These are phyloP conservation scores for Boletus vermiculosoides DNA, from an alignment of 768 basidiomycete genomes.

Conservation along the genomic window DNA sequence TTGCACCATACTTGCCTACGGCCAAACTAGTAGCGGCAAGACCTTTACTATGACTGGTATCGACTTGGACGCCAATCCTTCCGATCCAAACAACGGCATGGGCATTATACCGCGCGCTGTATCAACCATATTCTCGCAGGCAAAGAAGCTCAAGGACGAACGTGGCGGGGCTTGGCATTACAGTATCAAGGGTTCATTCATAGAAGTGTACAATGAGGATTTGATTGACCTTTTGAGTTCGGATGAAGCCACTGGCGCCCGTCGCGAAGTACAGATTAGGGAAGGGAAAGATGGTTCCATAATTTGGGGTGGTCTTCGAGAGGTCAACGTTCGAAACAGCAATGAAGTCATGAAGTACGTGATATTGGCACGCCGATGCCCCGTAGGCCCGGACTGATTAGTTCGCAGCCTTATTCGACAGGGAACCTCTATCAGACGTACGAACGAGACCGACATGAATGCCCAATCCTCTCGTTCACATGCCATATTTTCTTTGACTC, in stretches of 20 bases:
- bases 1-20: slow-evolving; percentile 60
- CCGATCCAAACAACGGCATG: slow-evolving; percentile 80
- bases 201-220: slow-evolving; percentile 99
- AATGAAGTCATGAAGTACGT: slow-evolving; percentile 91
- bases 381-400: slow-evolving; percentile 21
- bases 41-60: slow-evolving; percentile 94
- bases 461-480: slow-evolving; percentile 97
- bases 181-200: slow-evolving; percentile 84
- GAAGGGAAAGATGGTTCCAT: slow-evolving; percentile 98
- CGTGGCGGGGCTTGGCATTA: slow-evolving; percentile 75
- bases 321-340: slow-evolving; percentile 81
- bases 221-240: slow-evolving; percentile 88
- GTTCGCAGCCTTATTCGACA: slow-evolving; percentile 75
- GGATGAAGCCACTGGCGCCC: slow-evolving; percentile 62
- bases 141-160: slow-evolving; percentile 74
- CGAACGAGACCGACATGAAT: slow-evolving; percentile 99
- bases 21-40: slow-evolving; percentile 36
- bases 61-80: slow-evolving; percentile 84
- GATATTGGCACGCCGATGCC: slow-evolving; percentile 6
- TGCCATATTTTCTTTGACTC: slow-evolving; percentile 96
- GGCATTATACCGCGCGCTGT: slow-evolving; percentile 96
- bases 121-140: slow-evolving; percentile 78
- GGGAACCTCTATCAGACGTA: slow-evolving; percentile 87
- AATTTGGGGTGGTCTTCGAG: slow-evolving; percentile 93
- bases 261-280: slow-evolving; percentile 89